These are phyloP conservation scores for Citrus cavaleriei DNA, from an alignment of 345 rosid genomes.

Conservation along the genomic window DNA sequence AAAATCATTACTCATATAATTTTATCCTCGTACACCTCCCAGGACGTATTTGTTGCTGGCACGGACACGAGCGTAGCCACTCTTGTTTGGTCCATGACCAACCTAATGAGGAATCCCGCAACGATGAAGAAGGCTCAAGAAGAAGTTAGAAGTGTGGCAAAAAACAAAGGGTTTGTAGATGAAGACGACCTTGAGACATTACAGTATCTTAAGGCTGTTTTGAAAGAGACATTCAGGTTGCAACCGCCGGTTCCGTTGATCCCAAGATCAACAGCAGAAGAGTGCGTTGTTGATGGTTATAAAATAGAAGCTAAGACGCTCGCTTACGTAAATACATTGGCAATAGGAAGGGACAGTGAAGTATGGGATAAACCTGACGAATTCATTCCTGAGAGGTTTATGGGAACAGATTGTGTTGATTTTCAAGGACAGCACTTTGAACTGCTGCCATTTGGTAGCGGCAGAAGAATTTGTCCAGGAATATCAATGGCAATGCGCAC, in stretches of 20 bases:
- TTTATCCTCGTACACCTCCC: neutral
- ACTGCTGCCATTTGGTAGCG: conserved; percentile 27
- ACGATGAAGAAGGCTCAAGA: conserved; percentile 23
- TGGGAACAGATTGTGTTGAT: conserved; percentile 9
- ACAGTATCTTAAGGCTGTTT: conserved; percentile 26
- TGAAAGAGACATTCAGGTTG: conserved; percentile 30
- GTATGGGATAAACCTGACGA: conserved; percentile 18
- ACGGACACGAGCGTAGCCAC: conserved; percentile 23
- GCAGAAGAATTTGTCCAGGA: conserved; percentile 35
- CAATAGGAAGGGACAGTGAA: conserved; percentile 34
- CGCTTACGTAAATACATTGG: conserved; percentile 25
- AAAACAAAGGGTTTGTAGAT: conserved; percentile 13
- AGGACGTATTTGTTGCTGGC: conserved; percentile 32
- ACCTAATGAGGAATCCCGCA: conserved; percentile 21
- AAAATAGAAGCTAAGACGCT: conserved; percentile 15
- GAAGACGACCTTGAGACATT: conserved; percentile 22
- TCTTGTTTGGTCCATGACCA: conserved; percentile 31
- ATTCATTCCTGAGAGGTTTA: conserved; percentile 27
- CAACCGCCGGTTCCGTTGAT: conserved; percentile 24
- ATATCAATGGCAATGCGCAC: conserved; percentile 7
- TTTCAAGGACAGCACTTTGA: conserved; percentile 21
- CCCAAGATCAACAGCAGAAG: conserved; percentile 19
- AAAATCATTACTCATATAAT: too few relatives aligned
- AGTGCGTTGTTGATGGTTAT: conserved; percentile 16
- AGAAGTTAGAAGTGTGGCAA: conserved; percentile 16